A percentile compares a stretch with the other conserved stretches of the same genome.
Conservation (phyloP, 768 basidiomycete species). For the Imleria badia region DNA sequence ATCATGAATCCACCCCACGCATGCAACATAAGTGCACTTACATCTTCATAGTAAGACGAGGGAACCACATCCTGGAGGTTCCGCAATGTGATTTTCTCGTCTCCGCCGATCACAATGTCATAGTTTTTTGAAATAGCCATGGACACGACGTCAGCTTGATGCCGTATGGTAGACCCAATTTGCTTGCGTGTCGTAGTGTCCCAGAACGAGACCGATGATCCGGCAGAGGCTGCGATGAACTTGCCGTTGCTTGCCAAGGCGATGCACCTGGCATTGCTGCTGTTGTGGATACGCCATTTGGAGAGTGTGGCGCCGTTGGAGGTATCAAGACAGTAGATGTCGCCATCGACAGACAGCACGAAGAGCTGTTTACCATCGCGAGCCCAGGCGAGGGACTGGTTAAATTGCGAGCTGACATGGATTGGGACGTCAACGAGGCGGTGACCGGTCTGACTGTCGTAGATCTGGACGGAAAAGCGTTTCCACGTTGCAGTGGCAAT, state of each 20-base stretch:
- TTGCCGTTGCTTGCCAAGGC: background rate
- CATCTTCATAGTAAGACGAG: background rate
- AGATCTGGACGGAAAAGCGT: background rate
- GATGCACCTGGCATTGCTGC: background rate
- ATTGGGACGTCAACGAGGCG: background rate
- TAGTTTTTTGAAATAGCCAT: constrained; percentile 6
- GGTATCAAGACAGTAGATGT: background rate
- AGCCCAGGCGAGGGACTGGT: constrained; percentile 2
- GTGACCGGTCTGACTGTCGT: background rate
- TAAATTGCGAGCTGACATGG: background rate
- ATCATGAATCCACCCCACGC: background rate
- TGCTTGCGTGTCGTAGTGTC: background rate
- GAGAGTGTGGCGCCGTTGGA: background rate
- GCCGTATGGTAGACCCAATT: background rate
- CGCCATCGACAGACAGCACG: background rate
- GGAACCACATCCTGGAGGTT: constrained; percentile 1
- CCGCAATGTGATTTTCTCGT: background rate
- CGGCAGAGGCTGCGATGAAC: background rate
- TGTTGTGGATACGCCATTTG: background rate
- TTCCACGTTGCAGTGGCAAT: background rate
- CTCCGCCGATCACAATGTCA: background rate
- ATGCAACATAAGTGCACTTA: background rate
- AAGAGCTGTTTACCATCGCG: constrained; percentile 1
- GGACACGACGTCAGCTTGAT: background rate
- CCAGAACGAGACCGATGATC: constrained; percentile 6